Conservation (phyloP, 768 basidiomycete genomes). For the Suillus plorans region DNA sequence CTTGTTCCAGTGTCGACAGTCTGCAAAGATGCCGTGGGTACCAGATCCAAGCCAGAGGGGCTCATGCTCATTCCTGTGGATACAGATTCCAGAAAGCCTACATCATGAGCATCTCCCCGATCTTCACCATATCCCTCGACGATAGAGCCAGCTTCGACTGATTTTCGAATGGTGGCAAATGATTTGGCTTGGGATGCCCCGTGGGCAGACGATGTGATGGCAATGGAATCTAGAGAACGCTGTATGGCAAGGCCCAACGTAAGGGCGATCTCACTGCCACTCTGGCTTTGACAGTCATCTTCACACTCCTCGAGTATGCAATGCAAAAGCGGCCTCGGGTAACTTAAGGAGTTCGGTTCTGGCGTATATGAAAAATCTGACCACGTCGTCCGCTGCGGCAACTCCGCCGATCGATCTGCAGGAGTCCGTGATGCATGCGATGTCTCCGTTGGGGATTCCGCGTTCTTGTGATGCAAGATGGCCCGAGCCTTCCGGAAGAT, state of each 20-base stretch:
- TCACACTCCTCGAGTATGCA: conserved; percentile 32
- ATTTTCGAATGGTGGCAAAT: not conserved
- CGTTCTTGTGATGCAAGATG: not conserved
- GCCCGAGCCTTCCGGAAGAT: not conserved
- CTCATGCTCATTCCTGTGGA: conserved; percentile 18
- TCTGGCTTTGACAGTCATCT: conserved; percentile 24
- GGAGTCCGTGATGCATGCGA: not conserved
- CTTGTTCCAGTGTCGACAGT: conserved; percentile 12
- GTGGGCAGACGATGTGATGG: conserved; percentile 3
- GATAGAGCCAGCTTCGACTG: not conserved
- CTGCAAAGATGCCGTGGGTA: conserved; percentile 24
- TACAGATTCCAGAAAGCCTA: conserved; percentile 2
- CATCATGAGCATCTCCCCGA: conserved; percentile 11
- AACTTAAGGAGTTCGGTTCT: conserved; percentile 16
- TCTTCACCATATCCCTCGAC: conserved; percentile 6
- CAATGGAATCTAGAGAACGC: conserved; percentile 13
- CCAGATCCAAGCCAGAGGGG: conserved; percentile 16
- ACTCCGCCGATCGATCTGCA: not conserved
- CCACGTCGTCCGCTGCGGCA: conserved; percentile 27
- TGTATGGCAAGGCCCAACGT: conserved; percentile 16
- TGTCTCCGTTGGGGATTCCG: not conserved
- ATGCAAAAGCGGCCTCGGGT: conserved; percentile 19
- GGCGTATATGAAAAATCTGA: conserved; percentile 26
- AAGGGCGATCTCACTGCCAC: conserved; percentile 12
- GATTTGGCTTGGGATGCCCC: not conserved